phyloP scores from a whole-genome alignment of 108 stramenopile species.

The Thalassiosira profunda region DNA sequence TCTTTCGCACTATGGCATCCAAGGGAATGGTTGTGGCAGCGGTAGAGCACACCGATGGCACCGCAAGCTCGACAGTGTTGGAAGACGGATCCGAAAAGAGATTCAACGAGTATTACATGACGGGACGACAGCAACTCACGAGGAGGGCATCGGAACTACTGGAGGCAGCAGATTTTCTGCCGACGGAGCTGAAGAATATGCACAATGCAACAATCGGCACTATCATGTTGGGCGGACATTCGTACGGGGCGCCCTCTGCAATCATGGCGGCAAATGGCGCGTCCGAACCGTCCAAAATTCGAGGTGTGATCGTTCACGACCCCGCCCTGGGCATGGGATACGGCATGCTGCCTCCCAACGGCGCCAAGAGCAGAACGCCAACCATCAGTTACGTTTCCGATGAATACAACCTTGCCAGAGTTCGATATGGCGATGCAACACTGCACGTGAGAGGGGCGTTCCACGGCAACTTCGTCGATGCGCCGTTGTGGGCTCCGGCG shows the following conservation, averaged over 20 bases:
- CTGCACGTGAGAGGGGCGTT: constrained; percentile 7
- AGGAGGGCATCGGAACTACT: constrained; percentile 29
- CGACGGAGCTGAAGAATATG: background rate
- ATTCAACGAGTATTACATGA: constrained; percentile 20
- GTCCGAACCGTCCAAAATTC: background rate
- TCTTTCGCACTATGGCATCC: constrained; percentile 24
- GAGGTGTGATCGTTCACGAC: constrained; percentile 26
- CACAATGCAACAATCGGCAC: background rate
- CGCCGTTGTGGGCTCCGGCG: constrained; percentile 26
- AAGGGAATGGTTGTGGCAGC: constrained; percentile 27
- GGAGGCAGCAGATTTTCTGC: constrained; percentile 6
- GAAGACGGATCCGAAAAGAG: background rate
- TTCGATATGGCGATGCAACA: constrained; percentile 25
- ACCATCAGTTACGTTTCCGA: constrained; percentile 21
- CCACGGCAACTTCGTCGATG: constrained; percentile 37
- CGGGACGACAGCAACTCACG: constrained; percentile 18
- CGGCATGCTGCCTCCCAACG: constrained; percentile 20
- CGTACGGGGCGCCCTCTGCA: constrained; percentile 26
- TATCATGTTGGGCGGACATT: constrained; percentile 25
- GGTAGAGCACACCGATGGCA: constrained; percentile 34
- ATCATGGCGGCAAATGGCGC: constrained; percentile 30
- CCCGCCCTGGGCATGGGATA: constrained; percentile 42
- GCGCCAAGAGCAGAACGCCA: constrained; percentile 17
- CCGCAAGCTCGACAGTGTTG: constrained; percentile 11
- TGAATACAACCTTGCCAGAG: constrained; percentile 15